Base-by-base conservation (phyloP, 371 early-diverging fungal species). In the Fennellomyces sp. region DNA sequence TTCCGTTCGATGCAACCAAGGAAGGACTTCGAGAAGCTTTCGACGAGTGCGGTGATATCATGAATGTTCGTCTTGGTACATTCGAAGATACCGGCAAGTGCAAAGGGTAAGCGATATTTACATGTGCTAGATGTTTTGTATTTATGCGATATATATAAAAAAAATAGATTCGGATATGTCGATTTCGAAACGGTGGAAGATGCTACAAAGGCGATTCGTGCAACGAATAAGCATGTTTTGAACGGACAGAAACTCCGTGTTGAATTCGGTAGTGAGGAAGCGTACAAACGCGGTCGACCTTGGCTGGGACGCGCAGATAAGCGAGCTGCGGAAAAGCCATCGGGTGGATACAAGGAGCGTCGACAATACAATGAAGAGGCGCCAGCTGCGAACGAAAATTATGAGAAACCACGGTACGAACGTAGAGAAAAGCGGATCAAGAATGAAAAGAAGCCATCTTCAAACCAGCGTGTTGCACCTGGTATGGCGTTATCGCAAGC, bases 1-100 rank as follows among this genome's bases (percentile, higher is more conserved):
- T 96, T 57, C 72, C 82, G 35, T 94, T 92, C 68, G 76, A 83
- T 21, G 76, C 86, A 15, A 88, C 88, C 21, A 78, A 83, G 41
- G 84, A 88, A 29, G 70, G 70, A 8, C 62, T 95, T 30, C 77
- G 85, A 26, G 81, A 81, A 31, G 58, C 80, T 3, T 91, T 91
- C 68, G 79, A 69, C 33, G 76, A 75, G 61, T 89, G 75, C 50
- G 91, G 90, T 28, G 76, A 83, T 60, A 80, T 91, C 21, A 75
- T 81, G 8, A 86, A 87, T 39, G 86, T 91, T 10, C 78, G 90
- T 31, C 58, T 91, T 52, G 86, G 86, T 3, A 89, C 91, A 0
- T 91, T 91, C 61, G 85, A 90, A 64, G 91, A 91, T 64, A 76
- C 19, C n/a, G 55, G 55, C 25, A 54, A 54, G 39, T 54, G 55